Evolutionary conservation across 257 asterid species (phyloP), one percentile per base, ranked within the genome.

Genomic region (Gynochthodes officinalis): DNA sequence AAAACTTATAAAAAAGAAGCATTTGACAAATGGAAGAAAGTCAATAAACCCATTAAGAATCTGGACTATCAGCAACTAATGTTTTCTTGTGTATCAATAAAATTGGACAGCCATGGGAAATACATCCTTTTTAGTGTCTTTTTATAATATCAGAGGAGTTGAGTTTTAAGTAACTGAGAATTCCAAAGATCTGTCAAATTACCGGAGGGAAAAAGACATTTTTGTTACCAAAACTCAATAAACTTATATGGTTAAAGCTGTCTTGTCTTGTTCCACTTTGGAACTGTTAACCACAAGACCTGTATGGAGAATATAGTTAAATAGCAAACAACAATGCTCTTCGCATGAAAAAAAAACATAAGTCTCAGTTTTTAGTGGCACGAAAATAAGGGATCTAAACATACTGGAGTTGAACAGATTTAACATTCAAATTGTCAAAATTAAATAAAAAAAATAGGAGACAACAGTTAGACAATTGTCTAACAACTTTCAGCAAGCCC

Each of bases 371-470:
- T 43, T 11, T n/a, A 44, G 9, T 25, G 37, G 40, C 16, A 66
- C 4, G 48, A 50, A 59, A 32, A 14, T n/a, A 32, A 50, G 7
- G 69, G 32, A 64, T 39, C 69, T 64, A n/a, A n/a, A 43, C n/a
- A n/a, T 5, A 33, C 19, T 21, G 27, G 50, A 69, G 64, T 13
- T 35, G 12, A 54, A 43, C 15, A 70, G 48, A 27, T 39, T 33
- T 50, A 52, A 50, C 73, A 21, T 68, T 30, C 37, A 59, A n/a
- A n/a, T n/a, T n/a, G 32, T 59, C 28, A 70, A 39, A 25, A 21
- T 23, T 15, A 23, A 40, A 33, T 4, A n/a, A 25, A 28, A 25
- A 18, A 46, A 15, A 2, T 9, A 37, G 21, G 12, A 5, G 64
- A 4, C 76, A 37, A 5, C 4, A 72, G 32, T 32, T 43, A 66